phyloP scores from a whole-genome alignment of 306 rosid species.

The Inga leiocalycina region DNA sequence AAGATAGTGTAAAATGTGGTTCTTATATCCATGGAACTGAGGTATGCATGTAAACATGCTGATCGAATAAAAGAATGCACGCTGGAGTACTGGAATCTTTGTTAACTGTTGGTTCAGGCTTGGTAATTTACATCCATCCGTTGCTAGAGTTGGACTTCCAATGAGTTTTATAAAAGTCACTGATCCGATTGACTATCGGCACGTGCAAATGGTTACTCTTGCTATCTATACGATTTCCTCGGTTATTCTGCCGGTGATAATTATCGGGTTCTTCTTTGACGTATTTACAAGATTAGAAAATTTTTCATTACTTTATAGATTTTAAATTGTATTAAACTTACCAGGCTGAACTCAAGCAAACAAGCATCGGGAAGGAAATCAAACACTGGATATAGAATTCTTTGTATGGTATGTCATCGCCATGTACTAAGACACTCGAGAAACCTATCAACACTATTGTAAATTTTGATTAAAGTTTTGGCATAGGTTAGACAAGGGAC shows the following conservation, averaged over 20 bases:
- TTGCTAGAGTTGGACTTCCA: not conserved
- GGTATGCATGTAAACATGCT: not conserved
- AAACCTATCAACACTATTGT: slow-evolving; percentile 20
- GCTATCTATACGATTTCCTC: not conserved
- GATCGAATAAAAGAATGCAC: not conserved
- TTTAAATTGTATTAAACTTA: not conserved
- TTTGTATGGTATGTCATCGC: slow-evolving; percentile 54
- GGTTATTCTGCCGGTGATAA: not conserved
- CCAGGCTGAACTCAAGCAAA: slow-evolving; percentile 58
- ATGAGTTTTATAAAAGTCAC: not conserved
- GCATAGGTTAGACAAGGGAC: slow-evolving; percentile 69
- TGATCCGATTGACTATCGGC: not conserved
- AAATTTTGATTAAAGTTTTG: slow-evolving; percentile 47
- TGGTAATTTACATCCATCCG: slow-evolving; percentile 4
- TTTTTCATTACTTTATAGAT: not conserved
- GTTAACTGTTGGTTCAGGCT: not conserved
- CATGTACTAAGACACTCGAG: slow-evolving; percentile 13
- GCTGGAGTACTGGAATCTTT: not conserved
- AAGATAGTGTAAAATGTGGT: not conserved
- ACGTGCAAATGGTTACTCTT: not conserved
- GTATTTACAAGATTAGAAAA: not conserved
- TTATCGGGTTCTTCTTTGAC: not conserved
- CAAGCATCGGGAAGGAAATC: slow-evolving; percentile 51
- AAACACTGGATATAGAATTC: slow-evolving; percentile 37
- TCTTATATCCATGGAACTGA: not conserved